A percentile compares a stretch with the other conserved stretches of the same genome.
Conservation (phyloP, 2,329 filamentous ascomycete species). For the Ambrosiella xylebori region DNA sequence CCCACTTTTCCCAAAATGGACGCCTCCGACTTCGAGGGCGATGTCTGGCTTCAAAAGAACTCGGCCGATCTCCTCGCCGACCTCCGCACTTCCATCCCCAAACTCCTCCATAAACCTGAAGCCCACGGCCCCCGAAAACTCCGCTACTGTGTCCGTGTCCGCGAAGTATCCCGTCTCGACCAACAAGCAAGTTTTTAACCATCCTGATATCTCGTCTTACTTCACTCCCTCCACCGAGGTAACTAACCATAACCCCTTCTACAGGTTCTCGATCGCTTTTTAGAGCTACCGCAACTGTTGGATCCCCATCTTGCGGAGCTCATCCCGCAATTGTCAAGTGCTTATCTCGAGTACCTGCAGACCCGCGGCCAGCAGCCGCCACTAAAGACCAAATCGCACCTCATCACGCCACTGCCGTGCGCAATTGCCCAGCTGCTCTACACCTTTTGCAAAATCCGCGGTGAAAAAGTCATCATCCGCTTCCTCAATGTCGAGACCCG, state of each 20-base stretch:
- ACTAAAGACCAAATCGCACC: conserved; percentile 20
- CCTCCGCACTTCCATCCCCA: conserved; percentile 34
- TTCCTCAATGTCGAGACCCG: conserved; percentile 83
- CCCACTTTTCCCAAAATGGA: conserved; percentile 30
- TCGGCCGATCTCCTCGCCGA: conserved; percentile 39
- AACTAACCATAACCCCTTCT: not conserved
- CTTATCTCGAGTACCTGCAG: conserved; percentile 53
- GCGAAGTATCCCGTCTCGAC: conserved; percentile 32
- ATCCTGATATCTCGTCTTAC: conserved; percentile 14
- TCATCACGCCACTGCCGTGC: conserved; percentile 40
- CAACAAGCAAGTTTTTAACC: conserved; percentile 23
- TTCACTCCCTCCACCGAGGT: not conserved
- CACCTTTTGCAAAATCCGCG: conserved; percentile 82
- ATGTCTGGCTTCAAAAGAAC: conserved; percentile 43
- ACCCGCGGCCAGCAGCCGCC: conserved; percentile 23
- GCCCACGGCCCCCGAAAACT: conserved; percentile 25
- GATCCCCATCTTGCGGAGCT: conserved; percentile 66
- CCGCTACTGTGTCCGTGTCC: conserved; percentile 31
- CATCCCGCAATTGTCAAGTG: conserved; percentile 55
- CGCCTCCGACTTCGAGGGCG: conserved; percentile 39
- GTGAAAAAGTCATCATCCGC: conserved; percentile 77
- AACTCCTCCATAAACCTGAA: conserved; percentile 34
- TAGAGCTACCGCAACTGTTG: conserved; percentile 85
- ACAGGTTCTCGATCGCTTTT: conserved; percentile 67
- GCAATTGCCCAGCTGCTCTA: conserved; percentile 72